These are phyloP conservation scores for Globisporangium nodosum DNA, from an alignment of 352 stramenopile species.

Conservation along the genomic window DNA sequence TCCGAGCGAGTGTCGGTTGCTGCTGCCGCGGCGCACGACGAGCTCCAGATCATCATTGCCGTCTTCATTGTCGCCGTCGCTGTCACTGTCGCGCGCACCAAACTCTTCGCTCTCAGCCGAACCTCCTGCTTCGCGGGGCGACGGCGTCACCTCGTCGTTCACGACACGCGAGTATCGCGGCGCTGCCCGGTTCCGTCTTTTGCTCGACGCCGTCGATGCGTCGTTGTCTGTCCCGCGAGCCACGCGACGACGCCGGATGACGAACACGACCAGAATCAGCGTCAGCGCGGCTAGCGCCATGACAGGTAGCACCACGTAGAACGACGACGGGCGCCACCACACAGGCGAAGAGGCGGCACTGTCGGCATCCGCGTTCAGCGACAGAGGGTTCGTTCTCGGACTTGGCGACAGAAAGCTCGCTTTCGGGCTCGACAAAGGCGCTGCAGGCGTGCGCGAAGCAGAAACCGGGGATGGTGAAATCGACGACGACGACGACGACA, in stretches of 20 bases:
- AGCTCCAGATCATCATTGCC: conserved; percentile 3
- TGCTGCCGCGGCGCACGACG: not conserved
- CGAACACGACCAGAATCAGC: conserved; percentile 7
- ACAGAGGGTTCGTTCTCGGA: not conserved
- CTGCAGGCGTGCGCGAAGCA: not conserved
- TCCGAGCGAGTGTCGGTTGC: conserved; percentile 2
- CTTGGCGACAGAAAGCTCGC: not conserved
- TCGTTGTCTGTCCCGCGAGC: not conserved
- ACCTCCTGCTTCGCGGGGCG: not conserved
- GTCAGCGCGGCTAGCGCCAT: conserved; percentile 8
- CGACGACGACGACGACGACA: too few relatives aligned
- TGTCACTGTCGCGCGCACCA: conserved; percentile 3
- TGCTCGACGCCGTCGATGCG: not conserved
- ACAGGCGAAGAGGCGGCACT: not conserved
- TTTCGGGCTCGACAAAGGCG: not conserved
- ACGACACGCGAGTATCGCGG: conserved; percentile 14
- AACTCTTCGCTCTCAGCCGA: conserved; percentile 15
- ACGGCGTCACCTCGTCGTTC: conserved; percentile 14
- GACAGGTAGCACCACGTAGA: conserved; percentile 15
- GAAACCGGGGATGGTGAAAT: not conserved
- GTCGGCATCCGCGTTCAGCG: conserved; percentile 2
- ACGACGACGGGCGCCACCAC: conserved; percentile 6
- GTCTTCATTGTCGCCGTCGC: conserved; percentile 1
- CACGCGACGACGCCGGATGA: conserved; percentile 3
- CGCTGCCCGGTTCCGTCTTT: not conserved